phyloP scores from a whole-genome alignment of 208 protist genomes.

The Leishmania arabica region DNA sequence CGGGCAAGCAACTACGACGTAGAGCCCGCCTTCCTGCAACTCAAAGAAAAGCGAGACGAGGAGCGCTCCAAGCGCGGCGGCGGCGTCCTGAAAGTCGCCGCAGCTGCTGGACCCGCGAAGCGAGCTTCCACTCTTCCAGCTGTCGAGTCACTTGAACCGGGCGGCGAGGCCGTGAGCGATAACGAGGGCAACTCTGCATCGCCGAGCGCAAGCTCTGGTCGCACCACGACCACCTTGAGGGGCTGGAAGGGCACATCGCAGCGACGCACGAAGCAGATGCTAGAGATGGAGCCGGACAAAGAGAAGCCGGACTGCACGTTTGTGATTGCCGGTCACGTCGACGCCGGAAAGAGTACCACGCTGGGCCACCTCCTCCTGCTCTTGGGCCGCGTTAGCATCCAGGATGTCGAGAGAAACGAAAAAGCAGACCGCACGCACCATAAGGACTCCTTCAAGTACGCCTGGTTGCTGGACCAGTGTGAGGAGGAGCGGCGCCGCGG shows the following conservation, averaged over 20 bases:
- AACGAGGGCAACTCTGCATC: slow-evolving; percentile 9
- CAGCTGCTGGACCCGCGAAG: slow-evolving; percentile 1
- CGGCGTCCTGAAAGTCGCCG: slow-evolving; percentile 27
- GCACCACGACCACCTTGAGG: slow-evolving; percentile 7
- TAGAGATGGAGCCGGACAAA: slow-evolving; percentile 37
- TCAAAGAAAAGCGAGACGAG: slow-evolving; percentile 37
- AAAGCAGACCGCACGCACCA: slow-evolving; percentile 73
- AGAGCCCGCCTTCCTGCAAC: slow-evolving; percentile 23
- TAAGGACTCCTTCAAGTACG: slow-evolving; percentile 96
- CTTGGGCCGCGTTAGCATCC: slow-evolving; percentile 61
- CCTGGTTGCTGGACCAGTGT: slow-evolving; percentile 95
- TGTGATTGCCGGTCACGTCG: slow-evolving; percentile 87
- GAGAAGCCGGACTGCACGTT: slow-evolving; percentile 81
- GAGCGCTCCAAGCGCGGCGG: slow-evolving; percentile 29
- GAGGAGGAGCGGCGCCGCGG: slow-evolving; percentile 96
- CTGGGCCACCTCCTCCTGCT: slow-evolving; percentile 86
- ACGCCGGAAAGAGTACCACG: slow-evolving; percentile 88
- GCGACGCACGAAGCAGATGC: slow-evolving; percentile 34
- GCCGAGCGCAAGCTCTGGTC: slow-evolving; percentile 12
- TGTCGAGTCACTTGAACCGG: not conserved
- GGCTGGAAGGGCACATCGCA: slow-evolving; percentile 30
- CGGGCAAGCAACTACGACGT: slow-evolving; percentile 69
- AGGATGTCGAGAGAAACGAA: slow-evolving; percentile 90
- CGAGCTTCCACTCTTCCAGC: not conserved
- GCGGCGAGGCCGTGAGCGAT: slow-evolving; percentile 1